phyloP scores from a whole-genome alignment of 1,284 basidiomycete genomes.

The Porogramme epimiltina region DNA sequence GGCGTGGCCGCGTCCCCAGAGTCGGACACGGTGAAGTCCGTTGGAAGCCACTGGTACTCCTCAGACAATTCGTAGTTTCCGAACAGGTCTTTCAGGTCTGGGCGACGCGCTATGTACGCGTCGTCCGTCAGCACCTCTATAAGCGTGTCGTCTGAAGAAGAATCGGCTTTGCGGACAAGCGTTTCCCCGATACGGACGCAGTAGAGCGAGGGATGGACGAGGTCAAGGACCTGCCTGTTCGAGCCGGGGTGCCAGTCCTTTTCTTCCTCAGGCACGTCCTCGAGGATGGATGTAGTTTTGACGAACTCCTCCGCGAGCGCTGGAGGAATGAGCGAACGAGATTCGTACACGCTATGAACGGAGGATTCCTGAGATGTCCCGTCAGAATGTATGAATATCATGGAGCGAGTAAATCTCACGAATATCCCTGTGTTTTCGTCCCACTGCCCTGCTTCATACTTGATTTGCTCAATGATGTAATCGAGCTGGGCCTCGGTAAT shows the following conservation, averaged over 20 bases:
- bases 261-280: no score
- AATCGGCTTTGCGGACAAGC: no score
- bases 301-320: background rate
- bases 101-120: no score
- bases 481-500: conserved; percentile 2
- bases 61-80: background rate
- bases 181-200: no score
- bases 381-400: background rate
- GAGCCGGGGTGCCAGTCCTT: no score
- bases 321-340: background rate
- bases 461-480: conserved; percentile 3
- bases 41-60: conserved; percentile 8
- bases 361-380: background rate
- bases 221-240: no score
- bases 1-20: background rate
- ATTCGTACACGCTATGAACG: conserved; percentile 1
- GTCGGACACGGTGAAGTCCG: no score
- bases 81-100: no score
- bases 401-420: conserved; percentile 7
- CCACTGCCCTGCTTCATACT: background rate
- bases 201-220: no score
- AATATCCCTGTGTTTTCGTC: conserved; percentile 25
- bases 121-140: no score
- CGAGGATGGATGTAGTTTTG: background rate
- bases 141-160: no score